Evolutionary conservation across 805 yeast species (phyloP).

Genomic region (Barnettozyma sp.): DNA sequence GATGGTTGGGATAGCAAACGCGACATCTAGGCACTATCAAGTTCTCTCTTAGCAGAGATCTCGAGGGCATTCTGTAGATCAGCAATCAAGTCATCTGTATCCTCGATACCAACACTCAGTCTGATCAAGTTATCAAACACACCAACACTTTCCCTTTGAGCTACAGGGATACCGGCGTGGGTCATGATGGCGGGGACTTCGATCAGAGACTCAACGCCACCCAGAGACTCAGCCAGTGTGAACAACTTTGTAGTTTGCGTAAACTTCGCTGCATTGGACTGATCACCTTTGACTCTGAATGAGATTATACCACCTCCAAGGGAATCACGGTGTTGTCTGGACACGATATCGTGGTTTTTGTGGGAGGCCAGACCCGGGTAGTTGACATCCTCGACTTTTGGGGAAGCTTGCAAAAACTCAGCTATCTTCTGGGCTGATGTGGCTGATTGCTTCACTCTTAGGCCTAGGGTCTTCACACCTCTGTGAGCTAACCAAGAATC

Average conservation of each 20-base stretch:
- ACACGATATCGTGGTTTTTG: conserved; percentile 54
- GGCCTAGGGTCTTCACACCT: conserved; percentile 80
- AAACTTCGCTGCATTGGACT: conserved; percentile 65
- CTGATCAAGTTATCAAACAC: conserved; percentile 78
- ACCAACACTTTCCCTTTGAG: conserved; percentile 70
- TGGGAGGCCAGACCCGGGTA: conserved; percentile 78
- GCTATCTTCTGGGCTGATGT: conserved; percentile 63
- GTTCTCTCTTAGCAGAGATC: conserved; percentile 10
- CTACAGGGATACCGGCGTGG: conserved; percentile 83
- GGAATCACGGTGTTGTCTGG: conserved; percentile 72
- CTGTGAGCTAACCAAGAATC: conserved; percentile 92
- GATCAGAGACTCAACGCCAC: conserved; percentile 79
- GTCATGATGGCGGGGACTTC: conserved; percentile 92
- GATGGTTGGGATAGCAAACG: too few relatives aligned
- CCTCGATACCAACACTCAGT: conserved; percentile 84
- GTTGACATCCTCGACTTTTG: conserved; percentile 58
- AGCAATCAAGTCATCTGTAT: conserved; percentile 62
- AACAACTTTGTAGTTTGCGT: conserved; percentile 68
- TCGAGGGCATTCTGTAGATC: conserved; percentile 66
- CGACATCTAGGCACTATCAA: too few relatives aligned
- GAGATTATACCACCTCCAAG: conserved; percentile 92
- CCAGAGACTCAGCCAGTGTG: conserved; percentile 84
- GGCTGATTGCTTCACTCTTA: conserved; percentile 69
- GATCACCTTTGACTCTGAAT: conserved; percentile 80
- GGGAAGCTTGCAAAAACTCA: conserved; percentile 45